phyloP scores from a whole-genome alignment of 2,329 filamentous ascomycete species.

The Fusarium hainanense region DNA sequence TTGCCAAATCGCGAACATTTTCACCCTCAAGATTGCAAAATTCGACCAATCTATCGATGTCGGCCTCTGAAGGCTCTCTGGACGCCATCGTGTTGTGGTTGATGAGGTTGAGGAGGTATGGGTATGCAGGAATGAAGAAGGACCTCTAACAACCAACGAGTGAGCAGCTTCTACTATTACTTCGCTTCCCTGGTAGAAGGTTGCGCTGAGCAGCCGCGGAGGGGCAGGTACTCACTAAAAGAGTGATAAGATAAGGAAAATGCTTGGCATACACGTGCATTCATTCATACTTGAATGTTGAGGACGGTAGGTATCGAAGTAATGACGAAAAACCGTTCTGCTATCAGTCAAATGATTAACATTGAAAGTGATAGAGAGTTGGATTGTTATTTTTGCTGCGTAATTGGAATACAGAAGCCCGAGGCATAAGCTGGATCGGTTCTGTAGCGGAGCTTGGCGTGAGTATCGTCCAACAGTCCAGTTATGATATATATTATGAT shows the following conservation, averaged over 20 bases:
- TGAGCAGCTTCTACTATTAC: slow-evolving; percentile 20
- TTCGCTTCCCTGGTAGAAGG: slow-evolving; percentile 2
- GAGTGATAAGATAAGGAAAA: slow-evolving; percentile 35
- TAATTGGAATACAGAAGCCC: not conserved
- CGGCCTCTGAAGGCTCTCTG: slow-evolving; percentile 52
- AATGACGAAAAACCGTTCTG: not conserved
- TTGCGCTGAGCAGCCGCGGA: slow-evolving; percentile 21
- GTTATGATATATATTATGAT: not conserved
- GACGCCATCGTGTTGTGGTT: slow-evolving; percentile 46
- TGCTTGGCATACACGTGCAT: slow-evolving; percentile 29
- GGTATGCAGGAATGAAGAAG: slow-evolving; percentile 27
- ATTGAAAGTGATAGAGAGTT: not conserved
- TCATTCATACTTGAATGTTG: not conserved
- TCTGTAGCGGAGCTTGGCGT: not conserved
- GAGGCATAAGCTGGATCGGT: not conserved
- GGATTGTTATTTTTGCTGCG: not conserved
- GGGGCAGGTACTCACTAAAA: slow-evolving; percentile 33
- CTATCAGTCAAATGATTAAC: not conserved
- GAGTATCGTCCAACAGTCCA: not conserved
- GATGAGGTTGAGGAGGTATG: not conserved
- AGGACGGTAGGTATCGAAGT: not conserved
- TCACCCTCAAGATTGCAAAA: slow-evolving; percentile 52
- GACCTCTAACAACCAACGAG: slow-evolving; percentile 20
- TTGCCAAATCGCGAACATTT: slow-evolving; percentile 55
- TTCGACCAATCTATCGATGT: slow-evolving; percentile 56